Evolutionary conservation across 331 rosid species (phyloP).

Genomic region (Quercus phellos): DNA sequence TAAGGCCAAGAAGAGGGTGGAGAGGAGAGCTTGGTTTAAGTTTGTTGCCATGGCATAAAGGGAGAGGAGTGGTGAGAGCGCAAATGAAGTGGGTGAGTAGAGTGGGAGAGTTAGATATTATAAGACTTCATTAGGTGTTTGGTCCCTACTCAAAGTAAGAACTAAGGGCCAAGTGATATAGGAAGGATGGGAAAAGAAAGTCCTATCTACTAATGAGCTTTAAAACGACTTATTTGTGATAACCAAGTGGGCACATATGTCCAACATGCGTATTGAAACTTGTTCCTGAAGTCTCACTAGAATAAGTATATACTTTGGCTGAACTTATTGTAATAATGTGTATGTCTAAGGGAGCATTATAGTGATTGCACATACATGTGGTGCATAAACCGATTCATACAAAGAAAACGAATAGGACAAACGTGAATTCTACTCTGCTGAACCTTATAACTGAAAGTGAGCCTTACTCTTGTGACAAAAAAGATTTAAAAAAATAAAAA

Average conservation of each 20-base stretch:
- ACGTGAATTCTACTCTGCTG: neutral
- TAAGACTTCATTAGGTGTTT: conserved; percentile 20
- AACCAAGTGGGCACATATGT: neutral
- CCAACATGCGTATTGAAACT: neutral
- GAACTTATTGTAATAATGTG: neutral
- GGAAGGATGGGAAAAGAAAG: conserved; percentile 15
- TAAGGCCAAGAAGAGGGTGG: conserved; percentile 28
- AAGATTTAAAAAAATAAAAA: neutral
- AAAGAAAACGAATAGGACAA: neutral
- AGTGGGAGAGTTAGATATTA: conserved; percentile 7
- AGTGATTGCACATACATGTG: neutral
- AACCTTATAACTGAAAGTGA: neutral
- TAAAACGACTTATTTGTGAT: neutral
- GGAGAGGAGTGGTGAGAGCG: neutral
- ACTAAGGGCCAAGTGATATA: neutral
- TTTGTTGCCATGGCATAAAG: conserved; percentile 32
- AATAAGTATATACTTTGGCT: neutral
- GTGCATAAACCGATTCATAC: neutral
- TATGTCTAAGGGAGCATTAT: neutral
- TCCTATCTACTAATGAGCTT: neutral
- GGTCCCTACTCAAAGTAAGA: conserved; percentile 10
- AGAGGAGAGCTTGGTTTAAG: conserved; percentile 8
- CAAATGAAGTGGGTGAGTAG: conserved; percentile 16
- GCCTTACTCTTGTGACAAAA: neutral
- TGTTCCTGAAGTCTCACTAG: too few species aligned